Percentiles rank a stretch among this genome's conserved stretches.
phyloP scores from a whole-genome alignment of 768 basidiomycete species.

The Suillus discolor region DNA sequence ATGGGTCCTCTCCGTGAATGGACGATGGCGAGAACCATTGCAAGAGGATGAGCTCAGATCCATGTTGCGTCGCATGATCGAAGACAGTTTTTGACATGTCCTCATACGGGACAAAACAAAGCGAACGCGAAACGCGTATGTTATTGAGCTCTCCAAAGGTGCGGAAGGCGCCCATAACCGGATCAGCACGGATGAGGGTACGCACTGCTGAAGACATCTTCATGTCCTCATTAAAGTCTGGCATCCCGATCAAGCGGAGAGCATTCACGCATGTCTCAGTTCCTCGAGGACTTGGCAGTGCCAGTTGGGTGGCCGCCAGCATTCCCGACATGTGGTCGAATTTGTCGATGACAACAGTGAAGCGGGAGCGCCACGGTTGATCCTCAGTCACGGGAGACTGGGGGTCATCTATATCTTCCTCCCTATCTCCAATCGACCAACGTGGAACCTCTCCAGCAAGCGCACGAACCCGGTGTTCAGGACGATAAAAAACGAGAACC shows the following conservation, averaged over 20 bases:
- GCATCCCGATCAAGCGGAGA: slow-evolving; percentile 86
- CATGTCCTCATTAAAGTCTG: slow-evolving; percentile 83
- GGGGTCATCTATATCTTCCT: neutral
- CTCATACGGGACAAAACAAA: slow-evolving; percentile 73
- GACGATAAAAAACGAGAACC: slow-evolving; percentile 70
- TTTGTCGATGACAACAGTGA: slow-evolving; percentile 89
- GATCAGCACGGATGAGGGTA: slow-evolving; percentile 66
- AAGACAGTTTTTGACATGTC: slow-evolving; percentile 71
- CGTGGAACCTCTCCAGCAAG: slow-evolving; percentile 35
- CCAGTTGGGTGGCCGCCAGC: slow-evolving; percentile 85
- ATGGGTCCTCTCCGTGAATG: slow-evolving; percentile 23
- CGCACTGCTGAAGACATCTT: slow-evolving; percentile 80
- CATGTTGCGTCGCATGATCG: slow-evolving; percentile 55
- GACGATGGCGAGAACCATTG: slow-evolving; percentile 72
- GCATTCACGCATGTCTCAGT: slow-evolving; percentile 34
- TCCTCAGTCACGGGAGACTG: slow-evolving; percentile 3
- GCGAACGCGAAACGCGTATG: slow-evolving; percentile 63
- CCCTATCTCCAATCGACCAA: neutral
- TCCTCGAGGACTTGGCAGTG: neutral
- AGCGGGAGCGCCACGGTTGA: slow-evolving; percentile 39
- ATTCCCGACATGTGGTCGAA: slow-evolving; percentile 85
- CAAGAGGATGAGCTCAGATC: slow-evolving; percentile 75
- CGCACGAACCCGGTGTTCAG: slow-evolving; percentile 53
- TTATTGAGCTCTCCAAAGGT: slow-evolving; percentile 77
- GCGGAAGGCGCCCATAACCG: slow-evolving; percentile 70